These are phyloP conservation scores for Echria macrotheca DNA, from an alignment of 495 filamentous ascomycete species.

Conservation along the genomic window DNA sequence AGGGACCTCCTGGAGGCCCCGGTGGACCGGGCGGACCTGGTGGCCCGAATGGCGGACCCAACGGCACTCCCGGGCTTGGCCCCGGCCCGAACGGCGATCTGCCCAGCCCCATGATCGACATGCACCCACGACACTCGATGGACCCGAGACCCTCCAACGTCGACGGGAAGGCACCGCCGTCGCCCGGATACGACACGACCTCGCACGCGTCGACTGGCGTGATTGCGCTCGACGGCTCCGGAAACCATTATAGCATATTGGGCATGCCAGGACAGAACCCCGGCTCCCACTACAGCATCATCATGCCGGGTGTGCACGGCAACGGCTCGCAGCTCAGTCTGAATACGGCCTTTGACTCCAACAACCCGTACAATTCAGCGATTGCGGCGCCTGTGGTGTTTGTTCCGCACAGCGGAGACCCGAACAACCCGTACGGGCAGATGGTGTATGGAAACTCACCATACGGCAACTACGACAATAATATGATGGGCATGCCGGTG, in stretches of 20 bases:
- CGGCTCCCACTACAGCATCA: slow-evolving; percentile 4
- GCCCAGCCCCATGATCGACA: not conserved
- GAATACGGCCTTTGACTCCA: slow-evolving; percentile 1
- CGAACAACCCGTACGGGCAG: slow-evolving; percentile 10
- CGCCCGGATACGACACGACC: slow-evolving; percentile 1
- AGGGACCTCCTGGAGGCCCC: slow-evolving; percentile 2
- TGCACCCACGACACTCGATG: not conserved
- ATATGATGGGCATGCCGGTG: slow-evolving; percentile 5
- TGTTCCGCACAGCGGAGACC: slow-evolving; percentile 6
- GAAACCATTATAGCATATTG: slow-evolving; percentile 7
- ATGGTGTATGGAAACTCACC: slow-evolving; percentile 7
- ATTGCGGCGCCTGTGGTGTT: slow-evolving; percentile 6
- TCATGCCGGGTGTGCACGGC: not conserved
- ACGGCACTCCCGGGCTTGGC: not conserved
- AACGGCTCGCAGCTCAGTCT: slow-evolving; percentile 8
- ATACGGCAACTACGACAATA: slow-evolving; percentile 1
- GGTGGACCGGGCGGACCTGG: slow-evolving; percentile 19
- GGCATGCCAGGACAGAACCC: slow-evolving; percentile 4
- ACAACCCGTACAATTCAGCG: slow-evolving; percentile 8
- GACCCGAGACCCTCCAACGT: not conserved
- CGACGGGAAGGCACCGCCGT: not conserved
- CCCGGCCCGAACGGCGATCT: not conserved
- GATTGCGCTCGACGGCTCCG: not conserved
- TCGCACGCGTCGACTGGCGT: not conserved
- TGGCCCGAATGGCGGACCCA: not conserved